Conservation (phyloP, 1,139 yeast genomes). For the Pichia sp. region DNA sequence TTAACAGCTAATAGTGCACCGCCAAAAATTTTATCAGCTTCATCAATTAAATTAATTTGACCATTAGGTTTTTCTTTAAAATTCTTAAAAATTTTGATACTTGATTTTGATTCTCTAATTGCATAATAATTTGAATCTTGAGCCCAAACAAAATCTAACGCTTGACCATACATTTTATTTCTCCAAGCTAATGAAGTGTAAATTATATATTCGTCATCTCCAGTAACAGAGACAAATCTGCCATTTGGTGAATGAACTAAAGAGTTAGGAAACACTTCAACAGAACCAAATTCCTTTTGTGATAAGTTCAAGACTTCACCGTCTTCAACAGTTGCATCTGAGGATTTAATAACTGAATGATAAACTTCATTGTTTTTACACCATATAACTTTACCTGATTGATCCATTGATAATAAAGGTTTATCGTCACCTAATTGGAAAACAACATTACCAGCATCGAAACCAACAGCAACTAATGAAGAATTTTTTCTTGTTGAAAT, state of each 20-base stretch:
- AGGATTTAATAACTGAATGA: conserved; percentile 72
- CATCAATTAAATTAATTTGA: conserved; percentile 60
- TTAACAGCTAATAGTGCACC: conserved; percentile 84
- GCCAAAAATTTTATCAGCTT: conserved; percentile 76
- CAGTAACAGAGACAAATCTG: conserved; percentile 91
- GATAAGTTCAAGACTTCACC: conserved; percentile 73
- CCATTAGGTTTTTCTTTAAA: conserved; percentile 70
- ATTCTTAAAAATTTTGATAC: conserved; percentile 70
- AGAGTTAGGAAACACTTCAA: conserved; percentile 86
- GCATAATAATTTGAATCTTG: conserved; percentile 87
- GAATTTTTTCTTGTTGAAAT: conserved; percentile 70
- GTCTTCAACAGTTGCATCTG: conserved; percentile 59
- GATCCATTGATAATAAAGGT: conserved; percentile 90
- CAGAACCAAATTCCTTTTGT: conserved; percentile 84
- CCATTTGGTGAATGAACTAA: conserved; percentile 94
- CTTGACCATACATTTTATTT: conserved; percentile 87
- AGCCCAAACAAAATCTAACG: conserved; percentile 91
- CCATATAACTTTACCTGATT: conserved; percentile 85
- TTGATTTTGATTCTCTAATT: conserved; percentile 60
- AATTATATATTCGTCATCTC: conserved; percentile 95
- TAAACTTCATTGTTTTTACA: conserved; percentile 87
- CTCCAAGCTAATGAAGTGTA: conserved; percentile 98
- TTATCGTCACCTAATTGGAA: conserved; percentile 88
- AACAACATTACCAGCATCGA: conserved; percentile 88
- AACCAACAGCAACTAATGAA: conserved; percentile 84